Base-by-base conservation (phyloP, 176 grass and related monocot species). In the Bothriochloa decipiens region DNA sequence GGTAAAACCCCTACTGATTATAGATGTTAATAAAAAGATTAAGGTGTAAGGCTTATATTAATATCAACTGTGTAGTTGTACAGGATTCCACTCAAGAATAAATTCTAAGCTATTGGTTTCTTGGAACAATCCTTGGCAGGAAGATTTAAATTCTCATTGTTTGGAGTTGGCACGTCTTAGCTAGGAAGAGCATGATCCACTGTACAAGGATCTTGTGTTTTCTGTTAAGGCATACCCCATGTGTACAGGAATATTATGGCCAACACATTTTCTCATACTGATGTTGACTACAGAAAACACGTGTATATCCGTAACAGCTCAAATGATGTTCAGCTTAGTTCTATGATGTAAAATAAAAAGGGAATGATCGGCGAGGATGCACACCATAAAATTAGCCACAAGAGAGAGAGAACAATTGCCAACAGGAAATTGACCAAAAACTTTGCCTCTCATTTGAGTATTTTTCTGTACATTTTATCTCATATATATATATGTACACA, bases 381-480 rank as follows among this genome's bases (percentile, higher is more conserved):
- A 26, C 18, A 40, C 18, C 1, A 0, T 69, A 39, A 22, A 69
- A 39, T 11, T 20, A 10, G 5, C 11, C 67, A 69, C 18, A 22
- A n/a, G n/a, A 40, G 18, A 39, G 33, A 39, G 1, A 37, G 18
- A 57, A 1, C 18, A 8, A 4, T 11, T 45, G 2, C 10, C 42
- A 45, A 50, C 67, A 37, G 47, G 4, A 50, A 70, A 40, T 41
- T 3, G 36, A 23, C 16, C 23, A 74, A 72, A 62, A 64, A 49
- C 5, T n/a, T n/a, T 27, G 16, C 14, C 4, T 71, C 39, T 60
- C 7, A 46, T 12, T 63, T 68, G 23, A 68, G 26, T 72, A 72
- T 32, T 52, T 47, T 23, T 65, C 7, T 86, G 68, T 86, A 89
- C 82, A 79, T 0, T 69, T 87, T 8, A 35, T 70, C n/a, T 35